Evolutionary conservation across 129 eudicot species (phyloP), one percentile per base, ranked within the genome.

Genomic region (Mikania micrantha): DNA sequence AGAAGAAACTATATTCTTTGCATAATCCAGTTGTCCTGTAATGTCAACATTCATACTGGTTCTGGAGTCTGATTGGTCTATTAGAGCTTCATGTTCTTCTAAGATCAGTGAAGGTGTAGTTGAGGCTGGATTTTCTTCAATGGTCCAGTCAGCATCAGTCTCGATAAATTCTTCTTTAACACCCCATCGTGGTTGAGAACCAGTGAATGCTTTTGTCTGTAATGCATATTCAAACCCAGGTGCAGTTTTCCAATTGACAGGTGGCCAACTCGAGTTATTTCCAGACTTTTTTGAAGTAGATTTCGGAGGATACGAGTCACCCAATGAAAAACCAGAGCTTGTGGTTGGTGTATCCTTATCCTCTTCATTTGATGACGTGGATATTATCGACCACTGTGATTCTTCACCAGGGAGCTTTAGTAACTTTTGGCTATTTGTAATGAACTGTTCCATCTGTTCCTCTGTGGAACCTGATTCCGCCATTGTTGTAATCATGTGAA

Each of bases 401-500:
- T 92, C 98, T 38, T 86, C 84, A 52, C 19, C 60, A 12, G 98
- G 98, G 66, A 92, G 86, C 62, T 85, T 82, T 25, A 80, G 82
- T 44, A 92, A 58, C 66, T 92, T 85, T 77, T 88, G 95, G 84
- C 85, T 84, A 36, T 85, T 88, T 59, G 83, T 25, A 45, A 92
- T 78, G 71, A 92, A 88, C 32, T 71, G 77, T 35, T 92, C 98
- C 32, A 78, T 80, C 69, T 88, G 91, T 65, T 82, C 91, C 68
- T 85, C 87, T 0, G 87, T 84, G 13, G 95, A 82, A 61, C 96
- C 96, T 28, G 89, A 78, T 79, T 85, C 89, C 4, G 78, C 95
- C 98, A 88, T 88, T 38, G 91, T 80, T 29, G 87, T 82, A 41
- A 92, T 82, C 96, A 88, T 82, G 76, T 81, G 91, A 77, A 92